Evolutionary conservation across 768 basidiomycete genomes (phyloP).

Genomic region (Scleroderma citrinum): DNA sequence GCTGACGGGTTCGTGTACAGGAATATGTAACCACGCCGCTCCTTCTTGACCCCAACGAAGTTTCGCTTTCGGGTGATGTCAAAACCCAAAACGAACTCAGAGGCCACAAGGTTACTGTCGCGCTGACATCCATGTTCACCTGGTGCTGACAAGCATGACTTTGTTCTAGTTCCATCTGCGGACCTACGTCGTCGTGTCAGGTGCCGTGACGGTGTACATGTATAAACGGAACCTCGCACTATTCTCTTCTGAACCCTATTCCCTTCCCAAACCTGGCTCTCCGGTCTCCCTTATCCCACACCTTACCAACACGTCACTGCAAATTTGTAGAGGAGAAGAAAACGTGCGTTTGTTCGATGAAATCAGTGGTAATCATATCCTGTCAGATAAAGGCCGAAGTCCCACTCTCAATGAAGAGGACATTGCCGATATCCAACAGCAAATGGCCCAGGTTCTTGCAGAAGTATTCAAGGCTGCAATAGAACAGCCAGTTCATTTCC

Average conservation of each 20-base stretch:
- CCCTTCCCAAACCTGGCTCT: constrained; percentile 33
- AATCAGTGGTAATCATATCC: constrained; percentile 57
- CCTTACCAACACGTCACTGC: constrained; percentile 90
- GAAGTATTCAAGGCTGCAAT: constrained; percentile 86
- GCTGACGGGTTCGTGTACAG: constrained; percentile 34
- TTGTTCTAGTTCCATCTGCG: constrained; percentile 82
- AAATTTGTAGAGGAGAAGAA: constrained; percentile 58
- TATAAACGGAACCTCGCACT: constrained; percentile 81
- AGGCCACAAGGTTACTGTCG: constrained; percentile 54
- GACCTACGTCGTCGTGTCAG: constrained; percentile 76
- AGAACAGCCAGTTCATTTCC: constrained; percentile 78
- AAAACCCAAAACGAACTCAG: constrained; percentile 21
- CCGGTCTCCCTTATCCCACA: constrained; percentile 52
- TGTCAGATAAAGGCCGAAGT: constrained; percentile 29
- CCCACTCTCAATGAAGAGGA: constrained; percentile 24
- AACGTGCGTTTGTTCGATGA: constrained; percentile 78
- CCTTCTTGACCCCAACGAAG: constrained; percentile 63
- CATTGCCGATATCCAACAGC: constrained; percentile 47
- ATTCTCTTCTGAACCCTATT: constrained; percentile 76
- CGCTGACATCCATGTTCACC: constrained; percentile 1
- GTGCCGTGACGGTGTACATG: constrained; percentile 74
- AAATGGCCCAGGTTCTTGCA: constrained; percentile 59
- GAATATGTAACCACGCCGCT: constrained; percentile 81
- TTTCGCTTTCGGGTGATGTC: constrained; percentile 18
- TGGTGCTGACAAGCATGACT: constrained; percentile 9